These are phyloP conservation scores for Lipomyces sp. DNA, from an alignment of 805 yeast species.

Conservation along the genomic window DNA sequence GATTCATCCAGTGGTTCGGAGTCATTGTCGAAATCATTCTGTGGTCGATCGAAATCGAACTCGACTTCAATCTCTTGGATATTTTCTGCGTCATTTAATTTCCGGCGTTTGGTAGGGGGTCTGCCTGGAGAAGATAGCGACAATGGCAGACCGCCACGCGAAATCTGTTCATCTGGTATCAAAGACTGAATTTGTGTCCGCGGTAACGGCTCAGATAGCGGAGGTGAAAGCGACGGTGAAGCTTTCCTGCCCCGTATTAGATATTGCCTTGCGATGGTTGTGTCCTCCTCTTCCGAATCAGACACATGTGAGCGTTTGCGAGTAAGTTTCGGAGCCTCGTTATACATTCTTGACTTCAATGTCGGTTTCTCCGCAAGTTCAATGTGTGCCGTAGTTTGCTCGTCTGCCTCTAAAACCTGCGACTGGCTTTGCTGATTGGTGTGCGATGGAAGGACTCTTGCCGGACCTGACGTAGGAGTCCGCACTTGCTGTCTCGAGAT, in stretches of 20 bases:
- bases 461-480: neutral
- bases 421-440: neutral
- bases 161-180: neutral
- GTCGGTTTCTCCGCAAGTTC: neutral
- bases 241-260: neutral
- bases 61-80: neutral
- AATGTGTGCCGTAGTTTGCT: neutral
- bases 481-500: neutral
- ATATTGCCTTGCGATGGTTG: neutral
- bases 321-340: neutral
- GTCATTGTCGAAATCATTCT: neutral
- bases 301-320: constrained; percentile 1
- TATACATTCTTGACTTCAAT: neutral
- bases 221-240: neutral
- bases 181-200: neutral
- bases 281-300: neutral
- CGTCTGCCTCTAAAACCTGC: neutral
- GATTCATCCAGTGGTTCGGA: neutral
- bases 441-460: neutral
- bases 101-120: neutral
- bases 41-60: neutral
- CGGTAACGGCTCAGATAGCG: neutral
- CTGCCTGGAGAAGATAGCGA: neutral
- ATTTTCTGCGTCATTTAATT: neutral
- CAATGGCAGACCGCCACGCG: neutral